phyloP scores from a whole-genome alignment of 768 basidiomycete species.

The Candolleomyces efflorescens region DNA sequence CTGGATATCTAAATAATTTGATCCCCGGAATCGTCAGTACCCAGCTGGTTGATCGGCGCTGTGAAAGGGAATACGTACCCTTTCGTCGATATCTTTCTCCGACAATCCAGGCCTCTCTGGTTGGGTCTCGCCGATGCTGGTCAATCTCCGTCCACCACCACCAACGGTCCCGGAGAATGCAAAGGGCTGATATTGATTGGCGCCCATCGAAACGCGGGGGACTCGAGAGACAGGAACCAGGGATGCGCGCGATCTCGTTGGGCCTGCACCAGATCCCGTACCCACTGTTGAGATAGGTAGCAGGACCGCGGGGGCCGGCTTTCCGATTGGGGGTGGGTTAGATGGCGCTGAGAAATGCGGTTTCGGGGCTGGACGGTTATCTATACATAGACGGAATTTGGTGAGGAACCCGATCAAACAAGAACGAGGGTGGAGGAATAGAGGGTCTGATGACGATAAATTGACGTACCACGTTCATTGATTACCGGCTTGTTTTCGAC shows the following conservation, averaged over 20 bases:
- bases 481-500: slow-evolving; percentile 79
- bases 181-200: slow-evolving; percentile 35
- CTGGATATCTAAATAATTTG: slow-evolving; percentile 50
- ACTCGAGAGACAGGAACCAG: slow-evolving; percentile 21
- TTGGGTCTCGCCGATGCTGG: slow-evolving; percentile 22
- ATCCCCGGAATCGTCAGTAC: not conserved
- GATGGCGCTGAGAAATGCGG: slow-evolving; percentile 60
- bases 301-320: slow-evolving; percentile 42
- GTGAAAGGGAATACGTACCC: slow-evolving; percentile 37
- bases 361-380: slow-evolving; percentile 55
- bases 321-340: slow-evolving; percentile 39
- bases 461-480: slow-evolving; percentile 63
- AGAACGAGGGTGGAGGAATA: slow-evolving; percentile 6
- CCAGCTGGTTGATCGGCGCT: not conserved
- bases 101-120: slow-evolving; percentile 38
- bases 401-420: slow-evolving; percentile 2
- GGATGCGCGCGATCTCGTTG: slow-evolving; percentile 14
- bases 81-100: slow-evolving; percentile 71
- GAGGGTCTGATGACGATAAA: not conserved
- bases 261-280: slow-evolving; percentile 15
- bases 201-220: slow-evolving; percentile 31
- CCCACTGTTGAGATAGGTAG: slow-evolving; percentile 36
- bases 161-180: slow-evolving; percentile 21
- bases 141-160: slow-evolving; percentile 24
- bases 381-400: slow-evolving; percentile 24